Conservation (phyloP, 345 rosid species). For the Melaleuca quinquenervia region DNA sequence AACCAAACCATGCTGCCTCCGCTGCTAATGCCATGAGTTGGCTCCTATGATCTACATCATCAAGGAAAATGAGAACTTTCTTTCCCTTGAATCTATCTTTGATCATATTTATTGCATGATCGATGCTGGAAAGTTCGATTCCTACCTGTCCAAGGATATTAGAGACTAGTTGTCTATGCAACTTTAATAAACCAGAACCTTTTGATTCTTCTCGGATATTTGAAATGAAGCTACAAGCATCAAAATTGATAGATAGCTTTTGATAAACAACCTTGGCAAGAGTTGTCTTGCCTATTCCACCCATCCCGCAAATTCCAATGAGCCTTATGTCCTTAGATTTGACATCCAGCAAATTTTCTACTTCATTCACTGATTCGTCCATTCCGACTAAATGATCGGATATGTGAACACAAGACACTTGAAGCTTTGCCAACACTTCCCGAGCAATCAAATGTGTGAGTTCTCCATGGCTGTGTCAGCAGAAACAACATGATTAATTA, state of each 20-base stretch:
- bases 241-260: background rate
- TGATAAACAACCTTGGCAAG: background rate
- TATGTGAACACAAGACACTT: background rate
- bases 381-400: background rate
- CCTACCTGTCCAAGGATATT: background rate
- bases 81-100: background rate
- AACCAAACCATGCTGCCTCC: background rate
- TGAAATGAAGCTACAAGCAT: background rate
- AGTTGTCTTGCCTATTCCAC: constrained; percentile 1
- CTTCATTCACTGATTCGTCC: background rate
- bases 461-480: background rate
- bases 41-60: background rate
- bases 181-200: background rate
- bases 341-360: background rate
- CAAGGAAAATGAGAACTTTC: background rate
- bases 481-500: no score
- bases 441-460: background rate
- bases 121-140: background rate
- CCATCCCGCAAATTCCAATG: background rate
- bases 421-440: background rate
- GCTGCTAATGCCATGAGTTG: background rate
- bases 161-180: background rate
- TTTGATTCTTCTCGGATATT: background rate
- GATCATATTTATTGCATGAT: background rate
- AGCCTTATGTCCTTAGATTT: background rate